These are phyloP conservation scores for Lepiota venenata DNA, from an alignment of 768 basidiomycete genomes.

Conservation along the genomic window DNA sequence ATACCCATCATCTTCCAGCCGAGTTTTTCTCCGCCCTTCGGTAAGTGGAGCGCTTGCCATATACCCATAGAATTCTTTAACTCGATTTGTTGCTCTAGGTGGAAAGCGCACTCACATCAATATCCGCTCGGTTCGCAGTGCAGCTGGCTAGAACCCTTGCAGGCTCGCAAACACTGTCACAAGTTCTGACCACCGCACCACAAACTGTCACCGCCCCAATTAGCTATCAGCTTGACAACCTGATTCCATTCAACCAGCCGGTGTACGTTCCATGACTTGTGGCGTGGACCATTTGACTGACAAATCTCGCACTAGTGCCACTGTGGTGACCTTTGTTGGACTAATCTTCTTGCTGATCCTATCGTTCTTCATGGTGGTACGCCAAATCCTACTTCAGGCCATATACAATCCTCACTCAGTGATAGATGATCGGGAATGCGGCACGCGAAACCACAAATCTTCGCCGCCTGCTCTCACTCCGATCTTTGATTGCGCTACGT, in stretches of 20 bases:
- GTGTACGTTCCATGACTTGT: constrained; percentile 35
- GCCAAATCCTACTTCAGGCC: constrained; percentile 12
- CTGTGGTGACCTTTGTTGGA: constrained; percentile 51
- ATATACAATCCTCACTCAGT: neutral
- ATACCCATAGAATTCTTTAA: neutral
- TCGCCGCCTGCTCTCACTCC: constrained; percentile 20
- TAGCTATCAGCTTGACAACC: constrained; percentile 43
- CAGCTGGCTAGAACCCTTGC: constrained; percentile 26
- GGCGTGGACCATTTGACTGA: neutral
- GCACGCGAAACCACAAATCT: constrained; percentile 30
- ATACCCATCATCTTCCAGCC: constrained; percentile 19
- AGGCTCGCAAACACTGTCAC: constrained; percentile 23
- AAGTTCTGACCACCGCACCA: constrained; percentile 44
- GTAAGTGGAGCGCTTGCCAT: constrained; percentile 15
- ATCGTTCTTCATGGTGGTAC: constrained; percentile 41
- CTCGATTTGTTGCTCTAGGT: constrained; percentile 19
- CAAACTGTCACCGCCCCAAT: constrained; percentile 46
- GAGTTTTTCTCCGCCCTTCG: constrained; percentile 29
- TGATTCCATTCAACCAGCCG: constrained; percentile 55
- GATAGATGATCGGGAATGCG: constrained; percentile 26
- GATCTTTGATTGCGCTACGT: constrained; percentile 29
- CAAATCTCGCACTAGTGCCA: constrained; percentile 32
- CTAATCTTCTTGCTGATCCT: constrained; percentile 49
- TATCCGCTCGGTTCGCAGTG: constrained; percentile 31
- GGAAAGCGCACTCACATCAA: constrained; percentile 29